These are phyloP conservation scores for Wickerhamomyces bovis DNA, from an alignment of 805 yeast species.

Conservation along the genomic window DNA sequence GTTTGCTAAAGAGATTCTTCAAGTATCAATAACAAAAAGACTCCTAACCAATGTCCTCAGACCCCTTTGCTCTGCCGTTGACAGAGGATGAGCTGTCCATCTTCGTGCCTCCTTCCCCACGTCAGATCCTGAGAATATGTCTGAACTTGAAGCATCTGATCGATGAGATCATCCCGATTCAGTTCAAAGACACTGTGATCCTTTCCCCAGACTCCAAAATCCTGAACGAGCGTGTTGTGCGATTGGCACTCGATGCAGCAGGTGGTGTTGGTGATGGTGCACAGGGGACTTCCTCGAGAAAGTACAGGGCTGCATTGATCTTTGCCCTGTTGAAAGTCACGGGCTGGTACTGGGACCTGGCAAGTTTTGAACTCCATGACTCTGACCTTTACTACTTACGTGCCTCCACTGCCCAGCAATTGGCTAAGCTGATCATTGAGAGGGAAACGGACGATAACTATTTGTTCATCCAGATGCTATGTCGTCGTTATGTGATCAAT, in stretches of 20 bases:
- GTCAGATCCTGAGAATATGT: conserved; percentile 65
- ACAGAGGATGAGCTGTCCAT: conserved; percentile 12
- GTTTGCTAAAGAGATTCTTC: too few species aligned
- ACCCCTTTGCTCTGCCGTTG: conserved; percentile 10
- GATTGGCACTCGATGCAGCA: conserved; percentile 64
- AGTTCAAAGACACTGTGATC: conserved; percentile 45
- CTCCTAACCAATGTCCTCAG: conserved; percentile 9
- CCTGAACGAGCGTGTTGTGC: conserved; percentile 51
- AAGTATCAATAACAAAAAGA: too few species aligned
- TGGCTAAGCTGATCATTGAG: conserved; percentile 70
- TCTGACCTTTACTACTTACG: conserved; percentile 56
- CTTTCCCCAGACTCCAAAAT: conserved; percentile 53
- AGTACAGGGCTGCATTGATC: conserved; percentile 61
- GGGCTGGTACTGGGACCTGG: conserved; percentile 66
- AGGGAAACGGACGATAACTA: conserved; percentile 45
- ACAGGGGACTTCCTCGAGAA: conserved; percentile 46
- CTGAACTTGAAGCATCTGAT: conserved; percentile 67
- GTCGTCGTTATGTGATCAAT: conserved; percentile 66
- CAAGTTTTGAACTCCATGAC: conserved; percentile 57
- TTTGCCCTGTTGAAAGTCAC: conserved; percentile 72
- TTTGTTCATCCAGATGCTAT: conserved; percentile 67
- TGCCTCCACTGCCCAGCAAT: conserved; percentile 62
- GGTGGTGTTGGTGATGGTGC: conserved; percentile 68
- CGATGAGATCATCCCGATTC: conserved; percentile 65
- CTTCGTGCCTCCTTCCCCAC: conserved; percentile 43